Base-by-base conservation (phyloP, 2,329 filamentous ascomycete species). In the Trichoderma sp. region DNA sequence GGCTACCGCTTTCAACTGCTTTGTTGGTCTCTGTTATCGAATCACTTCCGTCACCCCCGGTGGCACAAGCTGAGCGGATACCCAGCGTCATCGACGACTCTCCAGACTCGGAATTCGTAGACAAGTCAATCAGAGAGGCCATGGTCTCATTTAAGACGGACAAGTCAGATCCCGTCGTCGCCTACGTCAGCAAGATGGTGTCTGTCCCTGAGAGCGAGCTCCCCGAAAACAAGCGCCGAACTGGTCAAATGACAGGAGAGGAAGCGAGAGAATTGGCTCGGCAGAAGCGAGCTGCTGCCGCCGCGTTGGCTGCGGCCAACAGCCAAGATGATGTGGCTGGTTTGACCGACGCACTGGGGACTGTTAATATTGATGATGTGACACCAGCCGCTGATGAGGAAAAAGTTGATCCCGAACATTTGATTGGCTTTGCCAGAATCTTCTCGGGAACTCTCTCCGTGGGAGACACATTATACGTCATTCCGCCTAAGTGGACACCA, bases 161-260 rank as follows among this genome's bases (percentile, higher is more conserved):
- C 0, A 88, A 90, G 53, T 88, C 91, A 0, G 93, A 93, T 75
- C 95, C 96, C 0, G 91, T 97, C 0, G 94, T 99, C 2, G 96
- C 94, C 9, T 99, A 98, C 79, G 94, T 99, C 76, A 98, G 96
- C 85, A 99, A 99, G 83, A 98, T 99, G 95, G 94, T 98, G 1
- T 97, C 97, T 0, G 89, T 99, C 14, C 96, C 95, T 0, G 94
- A 97, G 81, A 98, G 94, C 83, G 96, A 99, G 80, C 87, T 99
- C 6, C 94, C 94, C 0, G 91, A 96, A 71, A 98, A 98, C 83
- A 97, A 93, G 83, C 89, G 94, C 63, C 89, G 91, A 18, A 83
- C 85, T 18, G 92, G 93, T 0, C 91, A 92, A 60, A 89, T 98
- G 81, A 97, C 91, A 53, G 93, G 95, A 1, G 97, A 98, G 77